A percentile compares a stretch with the other conserved stretches of the same genome.
phyloP scores from a whole-genome alignment of 805 yeast genomes.

The Candida germanica region DNA sequence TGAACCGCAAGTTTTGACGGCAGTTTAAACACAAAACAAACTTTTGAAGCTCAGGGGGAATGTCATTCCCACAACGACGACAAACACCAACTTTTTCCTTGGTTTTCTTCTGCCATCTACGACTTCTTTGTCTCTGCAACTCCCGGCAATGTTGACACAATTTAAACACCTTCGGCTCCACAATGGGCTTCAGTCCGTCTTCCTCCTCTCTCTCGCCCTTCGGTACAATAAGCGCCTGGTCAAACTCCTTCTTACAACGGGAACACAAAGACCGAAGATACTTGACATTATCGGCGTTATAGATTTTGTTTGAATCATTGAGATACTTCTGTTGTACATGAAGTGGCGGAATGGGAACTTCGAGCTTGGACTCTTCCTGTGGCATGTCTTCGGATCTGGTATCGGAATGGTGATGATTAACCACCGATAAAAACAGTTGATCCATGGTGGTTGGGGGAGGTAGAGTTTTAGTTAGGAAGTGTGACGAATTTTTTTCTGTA shows the following conservation, averaged over 20 bases:
- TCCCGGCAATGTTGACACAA: slow-evolving; percentile 65
- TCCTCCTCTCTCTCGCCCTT: slow-evolving; percentile 12
- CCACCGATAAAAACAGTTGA: slow-evolving; percentile 15
- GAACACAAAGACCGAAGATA: slow-evolving; percentile 43
- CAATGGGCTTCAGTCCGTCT: slow-evolving; percentile 24
- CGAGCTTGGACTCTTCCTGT: slow-evolving; percentile 15
- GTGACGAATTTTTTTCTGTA: no score
- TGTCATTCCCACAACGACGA: slow-evolving; percentile 57
- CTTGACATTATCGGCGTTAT: slow-evolving; percentile 15
- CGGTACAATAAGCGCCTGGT: slow-evolving; percentile 39
- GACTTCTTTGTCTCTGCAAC: slow-evolving; percentile 57
- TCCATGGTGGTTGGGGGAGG: no score
- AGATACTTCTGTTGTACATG: slow-evolving; percentile 41
- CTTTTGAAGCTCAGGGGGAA: slow-evolving; percentile 48
- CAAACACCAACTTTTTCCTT: slow-evolving; percentile 61
- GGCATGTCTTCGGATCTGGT: neutral
- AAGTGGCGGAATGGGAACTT: slow-evolving; percentile 40
- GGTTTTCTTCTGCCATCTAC: slow-evolving; percentile 64
- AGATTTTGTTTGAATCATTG: slow-evolving; percentile 15
- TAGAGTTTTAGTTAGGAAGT: no score
- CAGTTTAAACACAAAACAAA: slow-evolving; percentile 63
- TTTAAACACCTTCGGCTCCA: slow-evolving; percentile 45
- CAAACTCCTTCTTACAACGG: slow-evolving; percentile 59
- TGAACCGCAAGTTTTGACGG: slow-evolving; percentile 49
- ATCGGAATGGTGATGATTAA: slow-evolving; percentile 6